Evolutionary conservation across 2,329 filamentous ascomycete species (phyloP), one percentile per base, ranked within the genome.

Genomic region (Torrubiellomyces zombiae): DNA sequence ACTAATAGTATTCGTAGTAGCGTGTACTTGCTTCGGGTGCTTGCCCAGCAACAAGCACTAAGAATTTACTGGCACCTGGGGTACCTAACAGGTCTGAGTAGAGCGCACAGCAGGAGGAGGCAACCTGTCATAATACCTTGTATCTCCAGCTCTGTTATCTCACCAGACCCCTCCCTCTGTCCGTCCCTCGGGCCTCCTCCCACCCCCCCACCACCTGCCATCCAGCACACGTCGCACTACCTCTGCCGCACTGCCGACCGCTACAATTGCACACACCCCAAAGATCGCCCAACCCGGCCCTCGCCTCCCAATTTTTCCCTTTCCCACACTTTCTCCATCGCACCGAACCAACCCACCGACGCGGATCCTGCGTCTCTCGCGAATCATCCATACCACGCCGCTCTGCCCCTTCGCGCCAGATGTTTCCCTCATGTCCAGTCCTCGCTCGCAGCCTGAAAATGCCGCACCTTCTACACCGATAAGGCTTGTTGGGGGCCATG

Each of bases 361-460:
- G 15, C 24, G 16, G 20, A 26, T 32, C 35, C 28, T 32, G 25
- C 33, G 26, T 32, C 33, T 32, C 23, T 33, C 32, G 27, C 37
- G 34, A 36, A 37, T 35, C 32, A 28, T 31, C 27, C 28, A 28
- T 36, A 23, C 31, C 32, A 36, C 33, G 35, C 32, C 28, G 34
- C 33, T n/a, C n/a, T 32, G 35, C 36, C 27, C 37, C 39, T 35
- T 36, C 35, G 35, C 47, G 53, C 56, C 59, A 57, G 50, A 67
- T 67, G 63, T 60, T 52, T 49, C 51, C 54, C 61, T 58, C 63
- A 68, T 68, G 63, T 67, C 61, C 52, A 60, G 48, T 45, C 51
- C 54, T 53, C 50, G 51, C 47, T 46, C 45, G 47, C 47, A 52
- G 45, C 48, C 49, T 51, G 58, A 63, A 62, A 60, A 65, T 66